These are phyloP conservation scores for Trichomonas vaginalis DNA, from an alignment of 208 protist species.

Conservation along the genomic window DNA sequence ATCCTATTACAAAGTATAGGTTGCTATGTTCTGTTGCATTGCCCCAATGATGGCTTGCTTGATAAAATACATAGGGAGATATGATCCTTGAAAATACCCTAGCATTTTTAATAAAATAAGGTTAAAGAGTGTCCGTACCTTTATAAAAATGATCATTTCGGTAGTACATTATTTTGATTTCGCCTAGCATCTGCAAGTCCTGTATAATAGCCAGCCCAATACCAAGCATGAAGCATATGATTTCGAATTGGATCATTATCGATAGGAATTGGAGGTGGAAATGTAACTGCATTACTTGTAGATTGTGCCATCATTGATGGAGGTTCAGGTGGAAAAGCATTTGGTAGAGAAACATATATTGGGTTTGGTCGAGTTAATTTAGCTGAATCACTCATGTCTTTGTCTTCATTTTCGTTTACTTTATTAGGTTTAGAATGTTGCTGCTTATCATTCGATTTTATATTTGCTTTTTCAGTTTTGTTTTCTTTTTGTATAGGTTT, in stretches of 20 bases:
- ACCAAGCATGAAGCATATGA: background rate
- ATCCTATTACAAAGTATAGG: no score
- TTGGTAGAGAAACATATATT: no score
- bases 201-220: conserved; percentile 12
- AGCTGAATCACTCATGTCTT: no score
- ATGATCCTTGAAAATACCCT: no score
- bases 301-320: background rate
- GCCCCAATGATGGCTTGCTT: no score
- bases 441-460: background rate
- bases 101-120: no score
- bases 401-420: background rate
- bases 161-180: background rate
- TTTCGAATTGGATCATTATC: background rate
- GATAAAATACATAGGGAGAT: no score
- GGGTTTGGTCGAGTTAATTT: no score
- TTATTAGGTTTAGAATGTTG: background rate
- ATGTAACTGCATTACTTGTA: background rate
- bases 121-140: background rate
- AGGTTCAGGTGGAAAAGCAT: background rate
- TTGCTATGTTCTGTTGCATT: no score
- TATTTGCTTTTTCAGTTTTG: background rate
- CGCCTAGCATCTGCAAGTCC: background rate
- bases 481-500: background rate
- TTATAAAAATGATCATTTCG: background rate
- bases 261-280: background rate